Evolutionary conservation across 2,329 filamentous ascomycete species (phyloP), one percentile per base, ranked within the genome.

Genomic region (Microdochium paspali): DNA sequence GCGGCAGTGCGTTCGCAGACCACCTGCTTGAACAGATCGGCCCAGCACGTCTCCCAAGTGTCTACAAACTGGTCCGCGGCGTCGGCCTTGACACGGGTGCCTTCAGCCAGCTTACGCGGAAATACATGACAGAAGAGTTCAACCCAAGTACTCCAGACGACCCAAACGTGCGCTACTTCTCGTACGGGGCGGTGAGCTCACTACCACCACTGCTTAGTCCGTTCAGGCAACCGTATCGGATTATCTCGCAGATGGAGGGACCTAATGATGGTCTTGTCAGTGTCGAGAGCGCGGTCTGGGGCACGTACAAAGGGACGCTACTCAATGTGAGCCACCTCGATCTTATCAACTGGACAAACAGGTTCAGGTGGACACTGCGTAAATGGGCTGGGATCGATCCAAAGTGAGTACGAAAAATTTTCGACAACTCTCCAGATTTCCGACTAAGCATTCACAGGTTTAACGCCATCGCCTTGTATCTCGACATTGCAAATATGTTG

Each of bases 231-330:
- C 73, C 79, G 3, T 70, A 79, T 53, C 55, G 60, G 2, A 63
- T 84, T 10, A 66, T 85, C 21, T 55, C 66, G 10, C 61, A 65
- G 31, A 56, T 58, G 0, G 80, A 84, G 56, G 81, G 81, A 0
- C 68, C 76, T 15, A 85, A 85, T 53, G 81, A 85, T 55, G 81
- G 81, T 1, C 65, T 85, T n/a, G 81, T 85, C 12, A 89, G 79
- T 58, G 79, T 84, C 10, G 64, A 68, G 45, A 84, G 80, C 56
- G 75, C 77, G 43, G 67, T 68, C 49, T 84, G 80, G 79, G 81
- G 81, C 6, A 69, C 68, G 10, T 84, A 85, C 59, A 76, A 80
- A 56, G 81, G 81, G 3, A 84, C 81, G 2, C 59, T 85, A 48
- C 62, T 81, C 4, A 73, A 70, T 1, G 79, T 83, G 6, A 82